Evolutionary conservation across 495 filamentous ascomycete species (phyloP).

Genomic region (Tuber borchii): DNA sequence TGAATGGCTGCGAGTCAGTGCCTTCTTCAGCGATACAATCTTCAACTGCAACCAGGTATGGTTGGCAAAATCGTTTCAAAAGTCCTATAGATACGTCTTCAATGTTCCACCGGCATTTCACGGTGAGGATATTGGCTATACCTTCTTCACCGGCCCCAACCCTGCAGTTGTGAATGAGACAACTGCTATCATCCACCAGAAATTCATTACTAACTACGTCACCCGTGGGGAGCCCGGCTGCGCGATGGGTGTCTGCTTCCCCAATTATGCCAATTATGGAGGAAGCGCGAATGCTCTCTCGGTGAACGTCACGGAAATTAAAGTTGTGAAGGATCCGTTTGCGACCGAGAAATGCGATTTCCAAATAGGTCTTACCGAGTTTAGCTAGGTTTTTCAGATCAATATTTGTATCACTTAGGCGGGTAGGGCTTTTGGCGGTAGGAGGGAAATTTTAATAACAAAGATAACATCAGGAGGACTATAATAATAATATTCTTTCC

Average conservation of each 20-base stretch:
- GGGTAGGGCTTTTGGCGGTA: background rate
- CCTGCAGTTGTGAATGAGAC: conserved; percentile 23
- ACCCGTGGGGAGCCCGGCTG: conserved; percentile 28
- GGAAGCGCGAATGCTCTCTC: conserved; percentile 10
- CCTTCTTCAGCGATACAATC: conserved; percentile 37
- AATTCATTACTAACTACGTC: conserved; percentile 27
- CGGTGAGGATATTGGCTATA: conserved; percentile 52
- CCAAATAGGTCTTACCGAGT: conserved; percentile 5
- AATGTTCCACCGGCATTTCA: conserved; percentile 55
- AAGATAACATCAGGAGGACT: background rate
- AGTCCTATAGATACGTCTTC: conserved; percentile 57
- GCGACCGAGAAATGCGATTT: conserved; percentile 26
- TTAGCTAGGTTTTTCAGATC: background rate
- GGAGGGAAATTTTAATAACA: background rate
- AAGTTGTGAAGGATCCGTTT: conserved; percentile 26
- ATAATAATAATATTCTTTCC: background rate
- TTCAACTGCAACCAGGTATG: conserved; percentile 52
- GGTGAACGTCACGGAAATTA: conserved; percentile 24
- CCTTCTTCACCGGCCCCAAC: conserved; percentile 51
- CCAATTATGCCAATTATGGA: conserved; percentile 28
- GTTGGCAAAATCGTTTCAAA: conserved; percentile 48
- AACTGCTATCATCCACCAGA: conserved; percentile 40
- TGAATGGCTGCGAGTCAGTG: conserved; percentile 41
- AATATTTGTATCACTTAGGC: background rate
- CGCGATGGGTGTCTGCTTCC: conserved; percentile 17